These are phyloP conservation scores for Lathyrus oleraceus DNA, from an alignment of 306 rosid species.

Conservation along the genomic window DNA sequence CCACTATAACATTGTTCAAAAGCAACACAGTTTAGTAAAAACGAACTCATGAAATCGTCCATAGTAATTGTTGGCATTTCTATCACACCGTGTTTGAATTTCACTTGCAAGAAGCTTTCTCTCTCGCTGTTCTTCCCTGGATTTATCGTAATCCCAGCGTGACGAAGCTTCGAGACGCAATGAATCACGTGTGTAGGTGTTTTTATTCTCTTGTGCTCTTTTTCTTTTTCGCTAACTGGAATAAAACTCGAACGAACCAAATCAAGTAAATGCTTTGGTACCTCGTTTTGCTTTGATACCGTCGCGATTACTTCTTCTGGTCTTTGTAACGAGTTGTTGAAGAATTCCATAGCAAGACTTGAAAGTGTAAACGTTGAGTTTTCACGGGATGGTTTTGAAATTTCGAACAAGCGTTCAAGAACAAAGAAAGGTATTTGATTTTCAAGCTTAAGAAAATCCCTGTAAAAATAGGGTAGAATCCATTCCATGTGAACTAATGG, in stretches of 20 bases:
- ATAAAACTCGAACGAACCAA: slow-evolving; percentile 54
- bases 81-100: slow-evolving; percentile 51
- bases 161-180: slow-evolving; percentile 67
- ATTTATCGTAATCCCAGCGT: slow-evolving; percentile 46
- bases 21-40: slow-evolving; percentile 64
- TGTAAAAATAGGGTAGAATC: slow-evolving; percentile 50
- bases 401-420: slow-evolving; percentile 43
- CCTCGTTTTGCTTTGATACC: background rate
- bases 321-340: slow-evolving; percentile 51
- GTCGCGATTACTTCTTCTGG: slow-evolving; percentile 35
- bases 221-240: background rate
- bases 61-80: slow-evolving; percentile 58
- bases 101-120: slow-evolving; percentile 47
- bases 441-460: slow-evolving; percentile 69
- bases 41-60: slow-evolving; percentile 64
- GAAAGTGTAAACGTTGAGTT: slow-evolving; percentile 25
- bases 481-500: slow-evolving; percentile 53
- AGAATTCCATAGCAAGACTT: slow-evolving; percentile 50
- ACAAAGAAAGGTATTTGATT: slow-evolving; percentile 72
- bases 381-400: slow-evolving; percentile 29
- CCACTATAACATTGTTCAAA: slow-evolving; percentile 62
- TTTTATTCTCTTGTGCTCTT: background rate
- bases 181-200: slow-evolving; percentile 60
- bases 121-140: background rate
- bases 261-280: slow-evolving; percentile 52